Evolutionary conservation across 2,329 filamentous ascomycete species (phyloP), one percentile per base, ranked within the genome.

Genomic region (Trichoderma harzianum): DNA sequence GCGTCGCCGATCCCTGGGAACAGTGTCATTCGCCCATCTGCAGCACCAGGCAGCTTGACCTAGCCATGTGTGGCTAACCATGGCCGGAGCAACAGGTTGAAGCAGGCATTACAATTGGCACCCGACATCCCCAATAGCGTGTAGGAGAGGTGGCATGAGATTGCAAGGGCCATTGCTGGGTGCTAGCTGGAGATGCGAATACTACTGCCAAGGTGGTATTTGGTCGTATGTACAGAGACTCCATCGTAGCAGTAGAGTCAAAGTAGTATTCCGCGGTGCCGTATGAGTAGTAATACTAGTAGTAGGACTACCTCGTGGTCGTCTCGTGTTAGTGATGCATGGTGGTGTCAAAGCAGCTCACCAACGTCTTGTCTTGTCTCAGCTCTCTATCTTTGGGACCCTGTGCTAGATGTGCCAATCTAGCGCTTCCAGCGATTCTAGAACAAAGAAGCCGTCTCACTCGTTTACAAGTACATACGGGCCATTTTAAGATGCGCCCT

Each of bases 1-100:
- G 67, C 67, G 67, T 62, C 67, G 67, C 67, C 67, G 67, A 70
- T 70, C 67, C 67, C 47, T 55, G 58, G 61, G 39, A n/a, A 30
- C 30, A 53, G 36, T 28, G 43, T 53, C 43, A 70, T 70, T 70
- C 58, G 67, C 32, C n/a, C 67, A 70, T 62, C 67, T 62, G n/a
- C 43, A 18, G 14, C 39, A 30, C 32, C 21, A 16, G 28, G 39
- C 21, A 30, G n/a, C 14, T 12, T 12, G 14, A 10, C 5, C 67
- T 70, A 53, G 67, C 67, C 67, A 55, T 11, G 55, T 70, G 24
- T 5, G 58, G 58, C 43, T 70, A 68, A 68, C 36, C 3, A 21
- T 36, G 21, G 43, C 67, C 67, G 67, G 57, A 47, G 43, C 55
- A 62, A 28, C 28, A 43, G 24, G 51, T 43, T 30, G 51, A 39